Evolutionary conservation across 805 yeast species (phyloP).

Genomic region (Dipodascopsis uninucleata): DNA sequence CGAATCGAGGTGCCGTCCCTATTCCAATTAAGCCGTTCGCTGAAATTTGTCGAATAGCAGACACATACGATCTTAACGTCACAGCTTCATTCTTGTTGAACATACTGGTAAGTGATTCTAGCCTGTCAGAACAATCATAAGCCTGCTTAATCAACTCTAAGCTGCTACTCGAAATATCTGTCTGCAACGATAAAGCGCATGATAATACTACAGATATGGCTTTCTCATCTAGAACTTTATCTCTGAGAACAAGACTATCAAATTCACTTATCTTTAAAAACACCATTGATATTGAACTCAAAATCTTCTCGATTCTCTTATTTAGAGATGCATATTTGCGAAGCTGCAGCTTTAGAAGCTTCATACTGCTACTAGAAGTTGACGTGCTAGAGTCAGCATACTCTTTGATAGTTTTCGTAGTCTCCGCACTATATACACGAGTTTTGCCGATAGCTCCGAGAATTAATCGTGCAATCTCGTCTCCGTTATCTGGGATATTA

Average conservation of each 20-base stretch:
- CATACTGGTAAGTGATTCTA: constrained; percentile 63
- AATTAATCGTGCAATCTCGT: constrained; percentile 26
- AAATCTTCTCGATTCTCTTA: constrained; percentile 4
- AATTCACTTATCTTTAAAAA: constrained; percentile 20
- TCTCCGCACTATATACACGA: constrained; percentile 16
- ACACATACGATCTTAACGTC: constrained; percentile 49
- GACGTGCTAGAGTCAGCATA: constrained; percentile 28
- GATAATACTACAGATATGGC: constrained; percentile 50
- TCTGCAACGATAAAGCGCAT: constrained; percentile 62
- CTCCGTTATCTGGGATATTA: constrained; percentile 25
- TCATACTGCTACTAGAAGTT: background rate
- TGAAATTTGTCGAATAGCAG: constrained; percentile 43
- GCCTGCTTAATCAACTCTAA: constrained; percentile 70
- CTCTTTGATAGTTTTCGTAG: constrained; percentile 31
- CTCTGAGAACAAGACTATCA: constrained; percentile 18
- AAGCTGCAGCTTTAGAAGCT: constrained; percentile 8
- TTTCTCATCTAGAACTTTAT: constrained; percentile 5
- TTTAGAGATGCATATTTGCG: constrained; percentile 6
- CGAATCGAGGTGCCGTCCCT: constrained; percentile 73
- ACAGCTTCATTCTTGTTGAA: constrained; percentile 45
- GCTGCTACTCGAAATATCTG: constrained; percentile 60
- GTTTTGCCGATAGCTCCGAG: constrained; percentile 9
- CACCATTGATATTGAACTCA: constrained; percentile 7
- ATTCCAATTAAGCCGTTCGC: constrained; percentile 44
- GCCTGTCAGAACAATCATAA: constrained; percentile 73